These are phyloP conservation scores for Lepidium africanum DNA, from an alignment of 345 rosid genomes.

Conservation along the genomic window DNA sequence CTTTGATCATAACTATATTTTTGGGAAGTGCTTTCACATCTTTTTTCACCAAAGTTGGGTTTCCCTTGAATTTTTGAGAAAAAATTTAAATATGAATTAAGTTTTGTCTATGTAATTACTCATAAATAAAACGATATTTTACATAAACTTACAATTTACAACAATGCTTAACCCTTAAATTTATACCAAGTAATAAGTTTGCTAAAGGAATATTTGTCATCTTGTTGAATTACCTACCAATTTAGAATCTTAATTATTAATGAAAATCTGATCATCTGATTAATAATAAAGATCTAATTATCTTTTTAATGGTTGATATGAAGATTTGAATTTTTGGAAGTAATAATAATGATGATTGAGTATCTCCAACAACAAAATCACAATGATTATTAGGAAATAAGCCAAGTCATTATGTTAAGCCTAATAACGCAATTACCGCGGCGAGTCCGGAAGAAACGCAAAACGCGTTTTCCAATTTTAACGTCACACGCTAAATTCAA, in stretches of 20 bases:
- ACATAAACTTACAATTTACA: too few relatives aligned
- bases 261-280: not conserved
- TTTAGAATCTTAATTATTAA: not conserved
- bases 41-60: too few relatives aligned
- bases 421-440: slow-evolving; percentile 2
- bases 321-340: not conserved
- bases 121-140: too few relatives aligned
- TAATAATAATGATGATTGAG: not conserved
- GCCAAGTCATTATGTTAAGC: slow-evolving; percentile 7
- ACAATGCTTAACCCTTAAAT: too few relatives aligned
- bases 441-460: slow-evolving; percentile 15
- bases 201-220: not conserved
- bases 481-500: slow-evolving; percentile 2
- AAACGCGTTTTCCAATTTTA: not conserved
- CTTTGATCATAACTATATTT: too few relatives aligned
- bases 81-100: too few relatives aligned
- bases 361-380: slow-evolving; percentile 3
- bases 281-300: not conserved
- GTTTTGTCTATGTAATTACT: too few relatives aligned
- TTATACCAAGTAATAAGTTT: too few relatives aligned
- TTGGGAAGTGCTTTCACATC: too few relatives aligned
- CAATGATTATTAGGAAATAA: slow-evolving; percentile 1
- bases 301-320: not conserved
- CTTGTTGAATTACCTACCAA: not conserved
- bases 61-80: too few relatives aligned